phyloP scores from a whole-genome alignment of 306 rosid genomes.

The Inga leiocalycina region DNA sequence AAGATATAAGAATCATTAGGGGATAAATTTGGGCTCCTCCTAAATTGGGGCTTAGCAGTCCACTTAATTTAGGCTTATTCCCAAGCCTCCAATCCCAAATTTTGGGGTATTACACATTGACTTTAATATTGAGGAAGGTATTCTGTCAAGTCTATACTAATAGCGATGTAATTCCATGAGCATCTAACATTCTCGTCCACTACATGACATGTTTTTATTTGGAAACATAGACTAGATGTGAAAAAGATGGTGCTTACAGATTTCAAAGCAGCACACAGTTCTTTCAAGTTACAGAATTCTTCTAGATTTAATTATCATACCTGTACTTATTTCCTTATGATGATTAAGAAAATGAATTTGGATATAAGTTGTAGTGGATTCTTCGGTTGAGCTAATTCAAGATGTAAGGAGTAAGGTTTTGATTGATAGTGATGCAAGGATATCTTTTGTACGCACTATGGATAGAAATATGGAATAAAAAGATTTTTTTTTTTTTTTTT shows the following conservation, averaged over 20 bases:
- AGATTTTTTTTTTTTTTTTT: too few species aligned
- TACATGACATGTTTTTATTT: background rate
- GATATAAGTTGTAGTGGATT: background rate
- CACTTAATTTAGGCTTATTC: too few species aligned
- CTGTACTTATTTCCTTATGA: background rate
- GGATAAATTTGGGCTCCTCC: too few species aligned
- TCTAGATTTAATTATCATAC: background rate
- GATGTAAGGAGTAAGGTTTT: background rate
- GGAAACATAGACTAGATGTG: background rate
- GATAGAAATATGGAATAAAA: background rate
- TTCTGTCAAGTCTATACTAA: background rate
- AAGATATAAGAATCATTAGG: too few species aligned
- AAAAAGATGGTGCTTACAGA: background rate
- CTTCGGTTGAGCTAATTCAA: background rate
- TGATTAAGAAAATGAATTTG: background rate
- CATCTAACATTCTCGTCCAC: background rate
- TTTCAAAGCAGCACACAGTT: background rate
- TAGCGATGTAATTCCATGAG: background rate
- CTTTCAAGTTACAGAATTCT: background rate
- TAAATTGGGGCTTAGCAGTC: too few species aligned
- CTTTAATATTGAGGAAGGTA: background rate
- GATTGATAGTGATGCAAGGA: background rate
- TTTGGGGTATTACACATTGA: background rate
- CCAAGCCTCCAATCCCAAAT: too few species aligned
- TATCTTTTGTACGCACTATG: background rate